Evolutionary conservation across 495 filamentous ascomycete genomes (phyloP), one percentile per base, ranked within the genome.

Genomic region (Xylaria bambusicola): DNA sequence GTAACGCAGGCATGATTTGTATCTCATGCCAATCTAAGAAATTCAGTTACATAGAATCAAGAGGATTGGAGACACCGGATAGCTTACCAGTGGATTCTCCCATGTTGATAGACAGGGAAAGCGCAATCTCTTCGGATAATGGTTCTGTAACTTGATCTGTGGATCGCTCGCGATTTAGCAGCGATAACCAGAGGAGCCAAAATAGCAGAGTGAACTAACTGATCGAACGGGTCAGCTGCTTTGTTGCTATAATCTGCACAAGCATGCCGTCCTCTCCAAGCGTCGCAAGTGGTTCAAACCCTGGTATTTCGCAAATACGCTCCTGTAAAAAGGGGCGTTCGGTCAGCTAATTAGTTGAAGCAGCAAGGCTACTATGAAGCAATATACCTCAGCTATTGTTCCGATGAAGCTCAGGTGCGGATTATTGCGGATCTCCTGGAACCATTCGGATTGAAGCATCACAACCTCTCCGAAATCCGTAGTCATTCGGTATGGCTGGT

Each of bases 351-450:
- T 3, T 24, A 6, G 10, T 3, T 26, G 4, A 20, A 8, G 20
- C 13, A 13, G 17, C 2, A 36, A 24, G 26, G 10, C 18, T 10
- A 13, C 10, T 12, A 26, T 12, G 40, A n/a, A 31, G 12, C 35
- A 18, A 24, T 17, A 20, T 62, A 77, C 78, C 67, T 75, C 77
- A 38, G 58, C 59, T 18, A 71, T 67, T 17, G 71, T 75, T 5
- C 64, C 60, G 1, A 67, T 24, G 50, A 83, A 80, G 52, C 61
- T 68, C 13, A 76, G 41, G 2, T 62, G 51, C 2, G 59, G 50
- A 26, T 80, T 68, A 52, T 72, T 80, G 49, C 78, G 80, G 45
- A 83, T 68, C 58, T 84, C 81, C 41, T 82, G 66, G 7, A 79
- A 67, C 48, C 73, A 69, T 24, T 69, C 68, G 1, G 75, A 78